A percentile compares a stretch with the other conserved stretches of the same genome.
phyloP scores from a whole-genome alignment of 2,329 filamentous ascomycete species.

The Lasiodiplodia theobromae region DNA sequence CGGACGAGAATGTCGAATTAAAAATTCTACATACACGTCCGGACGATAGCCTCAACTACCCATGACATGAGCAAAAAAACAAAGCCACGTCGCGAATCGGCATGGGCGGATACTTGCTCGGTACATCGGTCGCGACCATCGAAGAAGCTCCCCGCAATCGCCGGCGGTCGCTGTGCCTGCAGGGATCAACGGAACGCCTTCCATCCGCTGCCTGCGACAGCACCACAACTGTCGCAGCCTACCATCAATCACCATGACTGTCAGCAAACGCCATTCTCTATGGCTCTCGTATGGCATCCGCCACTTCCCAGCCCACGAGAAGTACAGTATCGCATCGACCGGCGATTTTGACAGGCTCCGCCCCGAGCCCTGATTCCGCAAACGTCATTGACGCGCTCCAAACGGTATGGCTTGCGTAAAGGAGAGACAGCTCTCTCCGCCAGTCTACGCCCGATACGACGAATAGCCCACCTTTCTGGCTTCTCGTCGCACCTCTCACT shows the following conservation, averaged over 20 bases:
- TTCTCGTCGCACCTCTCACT: constrained; percentile 3
- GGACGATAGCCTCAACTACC: no score
- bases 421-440: constrained; percentile 2
- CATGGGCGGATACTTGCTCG: no score
- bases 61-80: no score
- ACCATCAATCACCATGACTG: neutral
- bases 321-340: neutral
- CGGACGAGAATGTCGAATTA: no score
- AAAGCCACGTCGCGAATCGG: no score
- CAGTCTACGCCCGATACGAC: constrained; percentile 26
- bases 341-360: neutral
- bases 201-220: constrained; percentile 1
- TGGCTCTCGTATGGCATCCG: neutral
- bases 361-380: constrained; percentile 10
- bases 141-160: constrained; percentile 19
- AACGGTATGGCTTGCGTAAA: constrained; percentile 18
- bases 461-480: constrained; percentile 15
- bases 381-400: constrained; percentile 27
- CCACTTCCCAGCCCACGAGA: neutral
- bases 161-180: neutral
- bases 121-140: constrained; percentile 25
- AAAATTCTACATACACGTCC: no score
- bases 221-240: constrained; percentile 1
- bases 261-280: neutral
- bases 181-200: constrained; percentile 4